Base-by-base conservation (phyloP, 2,329 filamentous ascomycete genomes). In the Sclerotinia borealis region DNA sequence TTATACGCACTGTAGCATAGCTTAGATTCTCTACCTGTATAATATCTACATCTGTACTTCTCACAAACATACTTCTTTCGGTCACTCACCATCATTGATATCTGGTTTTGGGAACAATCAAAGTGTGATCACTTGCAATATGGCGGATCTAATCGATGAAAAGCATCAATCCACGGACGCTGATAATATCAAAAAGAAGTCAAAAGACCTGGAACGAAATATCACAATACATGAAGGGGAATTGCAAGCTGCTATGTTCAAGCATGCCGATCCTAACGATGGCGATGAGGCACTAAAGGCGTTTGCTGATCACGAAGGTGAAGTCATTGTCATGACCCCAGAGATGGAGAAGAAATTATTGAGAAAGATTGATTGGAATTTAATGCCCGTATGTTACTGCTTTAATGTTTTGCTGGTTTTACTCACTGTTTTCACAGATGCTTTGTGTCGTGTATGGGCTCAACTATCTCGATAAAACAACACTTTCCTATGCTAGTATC, bases 401-500 rank as follows among this genome's bases (percentile, higher is more conserved):
- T 4, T 31, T 8, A 13, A 7, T 17, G 13, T 31, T 34, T 1
- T 36, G 49, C 8, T 29, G 3, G 2, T 19, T 4, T 10, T 49
- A 29, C 61, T 65, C 17, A 68, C 52, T 34, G 5, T 19, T 49
- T 41, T 36, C 5, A 19, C 36, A 76, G 74, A 75, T 86, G 67
- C 77, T 86, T 70, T 86, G 83, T 64, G 69, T 83, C 36, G 77
- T 85, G 5, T 86, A 86, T 67, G 82, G 81, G 1, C 76, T 86
- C 69, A 84, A 85, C 67, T 86, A 79, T 70, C 75, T 86, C 8
- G 72, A 74, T 51, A 74, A 82, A 68, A 81, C 79, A 0, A 81
- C 79, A 0, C 67, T 82, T 8, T 80, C 79, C 0, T 81, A 82
- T 62, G 79, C 80, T 3, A 79, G 76, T 64, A 73, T 82, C 27